These are phyloP conservation scores for Potentilla sterilis DNA, from an alignment of 306 rosid species.

Conservation along the genomic window DNA sequence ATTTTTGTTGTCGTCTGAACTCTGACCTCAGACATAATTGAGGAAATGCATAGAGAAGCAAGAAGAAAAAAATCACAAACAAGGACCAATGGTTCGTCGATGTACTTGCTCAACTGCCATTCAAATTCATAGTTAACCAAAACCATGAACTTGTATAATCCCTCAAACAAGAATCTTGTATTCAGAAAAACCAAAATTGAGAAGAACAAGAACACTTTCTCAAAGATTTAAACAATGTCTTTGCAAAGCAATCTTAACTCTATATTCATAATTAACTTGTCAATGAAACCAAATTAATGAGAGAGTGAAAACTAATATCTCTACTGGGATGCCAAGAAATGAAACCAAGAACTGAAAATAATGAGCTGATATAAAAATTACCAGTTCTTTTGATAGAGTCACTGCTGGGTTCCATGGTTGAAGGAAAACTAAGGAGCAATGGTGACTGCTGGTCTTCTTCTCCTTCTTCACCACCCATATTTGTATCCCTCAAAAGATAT, in stretches of 20 bases:
- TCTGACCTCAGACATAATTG: background rate
- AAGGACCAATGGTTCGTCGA: background rate
- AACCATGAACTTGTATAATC: background rate
- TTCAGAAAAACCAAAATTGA: too few relatives aligned
- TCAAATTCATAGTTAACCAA: background rate
- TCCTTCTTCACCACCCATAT: slow-evolving; percentile 16
- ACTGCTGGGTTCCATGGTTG: background rate
- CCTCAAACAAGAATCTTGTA: background rate
- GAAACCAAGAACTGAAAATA: background rate
- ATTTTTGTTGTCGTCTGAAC: background rate
- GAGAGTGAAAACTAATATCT: background rate
- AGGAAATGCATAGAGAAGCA: background rate
- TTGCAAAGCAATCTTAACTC: background rate
- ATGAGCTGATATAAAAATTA: background rate
- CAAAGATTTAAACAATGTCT: too few relatives aligned
- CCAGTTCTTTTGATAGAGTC: slow-evolving; percentile 30
- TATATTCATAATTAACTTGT: background rate
- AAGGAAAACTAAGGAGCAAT: slow-evolving; percentile 18
- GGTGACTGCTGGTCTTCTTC: slow-evolving; percentile 24
- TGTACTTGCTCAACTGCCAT: background rate
- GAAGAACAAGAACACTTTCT: background rate
- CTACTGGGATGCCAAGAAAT: background rate
- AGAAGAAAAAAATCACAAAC: background rate
- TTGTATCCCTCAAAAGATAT: background rate
- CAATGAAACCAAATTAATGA: background rate